Evolutionary conservation across 371 early-diverging fungal species (phyloP), one percentile per base, ranked within the genome.

Genomic region (Rhizopus arrhizus): DNA sequence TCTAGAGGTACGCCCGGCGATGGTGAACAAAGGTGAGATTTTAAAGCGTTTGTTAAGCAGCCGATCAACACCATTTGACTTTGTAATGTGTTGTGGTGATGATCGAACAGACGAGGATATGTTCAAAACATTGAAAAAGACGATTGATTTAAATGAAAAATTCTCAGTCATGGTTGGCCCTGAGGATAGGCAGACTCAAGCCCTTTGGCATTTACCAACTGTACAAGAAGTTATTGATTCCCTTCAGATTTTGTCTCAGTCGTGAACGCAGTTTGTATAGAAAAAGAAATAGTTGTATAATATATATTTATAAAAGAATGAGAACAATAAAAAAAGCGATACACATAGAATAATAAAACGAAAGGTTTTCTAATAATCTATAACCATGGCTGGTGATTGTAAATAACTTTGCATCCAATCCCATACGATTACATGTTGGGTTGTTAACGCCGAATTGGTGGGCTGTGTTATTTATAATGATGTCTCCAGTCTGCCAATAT

Each of bases 81-180:
- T 96, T 81, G 84, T 93, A 3, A 83, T 92, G 65, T 94, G 95
- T 60, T 95, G 91, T 40, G 96, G 97, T 8, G 96, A 97, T 70
- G 96, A 96, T 76, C 83, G 87, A 66, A 97, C 95, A 6, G 96
- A 97, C 63, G 96, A 95, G 65, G 96, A 96, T 67, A 95, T 97
- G 96, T 90, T 90, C 70, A 79, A 86, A 13, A 81, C 84, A 0
- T 53, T 90, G 47, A 81, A 77, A 46, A 83, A 82, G 59, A 59
- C 74, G 35, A 60, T 53, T 0, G 56, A 53, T 15, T 40, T 68
- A 7, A 61, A 64, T 28, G 77, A 79, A 16, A 74, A 80, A 40
- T 89, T 89, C 62, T 87, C 88, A 3, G 69, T 81, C 41, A 90
- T 89, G 42, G 83, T 94, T 33, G 94, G 94, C 3, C 64, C 85